Conservation (phyloP, 108 stramenopile species). For the Nitzschia inconspicua region DNA sequence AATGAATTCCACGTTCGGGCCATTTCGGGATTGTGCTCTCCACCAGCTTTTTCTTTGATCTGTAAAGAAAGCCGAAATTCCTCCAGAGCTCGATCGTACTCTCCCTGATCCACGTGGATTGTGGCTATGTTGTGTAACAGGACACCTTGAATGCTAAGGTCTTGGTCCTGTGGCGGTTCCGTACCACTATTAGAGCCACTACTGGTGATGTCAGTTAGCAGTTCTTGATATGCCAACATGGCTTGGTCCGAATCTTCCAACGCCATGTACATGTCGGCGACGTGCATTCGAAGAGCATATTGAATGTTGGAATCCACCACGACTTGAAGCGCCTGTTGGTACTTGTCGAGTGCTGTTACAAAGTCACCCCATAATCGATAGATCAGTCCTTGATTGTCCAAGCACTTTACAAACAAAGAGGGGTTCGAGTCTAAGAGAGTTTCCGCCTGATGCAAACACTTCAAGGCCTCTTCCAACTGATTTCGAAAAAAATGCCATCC, state of each 20-base stretch:
- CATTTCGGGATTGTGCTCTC: constrained; percentile 43
- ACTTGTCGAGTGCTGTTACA: constrained; percentile 34
- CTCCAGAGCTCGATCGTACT: constrained; percentile 29
- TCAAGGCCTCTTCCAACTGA: constrained; percentile 18
- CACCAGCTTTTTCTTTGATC: constrained; percentile 30
- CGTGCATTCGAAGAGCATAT: constrained; percentile 27
- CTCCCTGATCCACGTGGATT: constrained; percentile 27
- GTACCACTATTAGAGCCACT: background rate
- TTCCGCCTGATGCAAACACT: constrained; percentile 31
- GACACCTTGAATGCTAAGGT: constrained; percentile 32
- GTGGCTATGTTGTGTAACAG: constrained; percentile 42
- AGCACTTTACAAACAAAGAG: constrained; percentile 30
- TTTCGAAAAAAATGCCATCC: constrained; percentile 37
- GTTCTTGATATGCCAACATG: constrained; percentile 21
- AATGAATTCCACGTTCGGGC: constrained; percentile 36
- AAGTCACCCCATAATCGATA: constrained; percentile 34
- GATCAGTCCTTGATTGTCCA: constrained; percentile 47
- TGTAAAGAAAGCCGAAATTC: constrained; percentile 24
- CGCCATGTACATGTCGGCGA: constrained; percentile 34
- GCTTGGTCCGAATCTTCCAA: constrained; percentile 30
- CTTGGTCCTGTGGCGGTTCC: background rate
- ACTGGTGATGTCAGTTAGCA: background rate
- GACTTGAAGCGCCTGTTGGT: constrained; percentile 43
- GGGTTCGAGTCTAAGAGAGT: constrained; percentile 29
- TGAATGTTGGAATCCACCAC: constrained; percentile 9